Base-by-base conservation (phyloP, 1,139 yeast genomes). In the Meyerozyma athensensis region DNA sequence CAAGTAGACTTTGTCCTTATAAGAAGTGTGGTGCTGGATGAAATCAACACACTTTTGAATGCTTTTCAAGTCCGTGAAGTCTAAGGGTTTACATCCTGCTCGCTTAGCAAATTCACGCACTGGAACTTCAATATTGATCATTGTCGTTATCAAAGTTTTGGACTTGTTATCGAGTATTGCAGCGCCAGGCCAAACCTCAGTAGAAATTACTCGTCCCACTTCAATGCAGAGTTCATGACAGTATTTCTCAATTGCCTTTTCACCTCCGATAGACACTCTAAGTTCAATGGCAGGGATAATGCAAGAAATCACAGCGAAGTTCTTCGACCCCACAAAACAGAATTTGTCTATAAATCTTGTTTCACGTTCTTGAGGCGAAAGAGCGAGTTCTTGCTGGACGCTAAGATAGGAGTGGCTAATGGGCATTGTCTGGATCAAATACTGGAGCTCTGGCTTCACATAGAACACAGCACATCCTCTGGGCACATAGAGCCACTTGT, bases 401-500 rank as follows among this genome's bases (percentile, higher is more conserved):
- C 56, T 61, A 12, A 63, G 45, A 44, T 68, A 77, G 7, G 62
- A 56, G 41, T 68, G 74, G 34, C 83, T 74, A 8, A 82, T 60
- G 1, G 90, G 87, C 42, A 79, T 48, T 0, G 86, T 71, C 43
- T 81, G 82, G 40, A 82, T 62, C 9, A 50, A 39, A 1, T 56
- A 51, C 41, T 79, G 86, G 49, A 72, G 74, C 39, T 65, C 60
- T 4, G 68, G 65, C 43, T 73, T 71, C 7, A 77, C 84, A 48
- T 82, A 82, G 36, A 84, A 54, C 16, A 79, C 62, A 0, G 86
- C 82, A 46, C 74, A 69, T 1, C 80, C 77, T 36, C 78, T 63
- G 2, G 89, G 86, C 17, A 70, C 69, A 45, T 54, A 78, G 34
- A 68, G 62, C 90, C 90, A 83, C 52, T 84, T 84, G 64, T 84